Base-by-base conservation (phyloP, 2,329 filamentous ascomycete species). In the Ceratocystis harringtonii region DNA sequence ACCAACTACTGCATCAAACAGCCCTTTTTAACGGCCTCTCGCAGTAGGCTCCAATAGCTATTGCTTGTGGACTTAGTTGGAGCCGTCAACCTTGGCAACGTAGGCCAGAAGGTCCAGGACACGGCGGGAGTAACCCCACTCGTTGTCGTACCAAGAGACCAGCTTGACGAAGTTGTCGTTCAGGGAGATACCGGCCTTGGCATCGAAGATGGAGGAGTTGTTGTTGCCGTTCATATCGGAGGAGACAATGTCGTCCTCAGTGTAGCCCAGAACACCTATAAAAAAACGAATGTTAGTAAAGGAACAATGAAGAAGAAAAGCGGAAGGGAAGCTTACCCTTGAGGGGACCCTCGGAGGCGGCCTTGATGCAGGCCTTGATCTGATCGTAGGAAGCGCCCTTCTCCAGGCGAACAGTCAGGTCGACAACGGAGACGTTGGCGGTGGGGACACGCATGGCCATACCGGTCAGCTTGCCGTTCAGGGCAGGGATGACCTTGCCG, bases 381-480 rank as follows among this genome's bases (percentile, higher is more conserved):
- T 95, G 81, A 67, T 95, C 91, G 79, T 94, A 94, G 71, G 78
- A 78, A 74, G 89, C 92, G 73, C 79, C 79, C 88, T 96, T 97
- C 86, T 96, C 89, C 72, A 95, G 83, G 74, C 92, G 92, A 84
- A 80, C 85, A 74, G 94, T 99, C 77, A 99, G 81, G 80, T 99
- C 94, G 75, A 99, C 94, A 78, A 97, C 94, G 73, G 94, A 99
- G 78, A 99, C 94, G 84, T 99, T 97, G 84, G 90, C 80, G 72
- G 94, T 97, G 72, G 94, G 94, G 68, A 99, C 92, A 88, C 94
- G 94, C 89, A 99, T 94, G 75, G 94, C 85, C 94, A 99, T 97
- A 82, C 94, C 94, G 71, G 94, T 99, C 72, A 97, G 90, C 88
- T 99, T 99, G 85, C 94, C 94, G 82, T 97, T 97, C 72, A 99